Evolutionary conservation across 495 filamentous ascomycete species (phyloP), one percentile per base, ranked within the genome.

Genomic region (Aspergillus bridgeri): DNA sequence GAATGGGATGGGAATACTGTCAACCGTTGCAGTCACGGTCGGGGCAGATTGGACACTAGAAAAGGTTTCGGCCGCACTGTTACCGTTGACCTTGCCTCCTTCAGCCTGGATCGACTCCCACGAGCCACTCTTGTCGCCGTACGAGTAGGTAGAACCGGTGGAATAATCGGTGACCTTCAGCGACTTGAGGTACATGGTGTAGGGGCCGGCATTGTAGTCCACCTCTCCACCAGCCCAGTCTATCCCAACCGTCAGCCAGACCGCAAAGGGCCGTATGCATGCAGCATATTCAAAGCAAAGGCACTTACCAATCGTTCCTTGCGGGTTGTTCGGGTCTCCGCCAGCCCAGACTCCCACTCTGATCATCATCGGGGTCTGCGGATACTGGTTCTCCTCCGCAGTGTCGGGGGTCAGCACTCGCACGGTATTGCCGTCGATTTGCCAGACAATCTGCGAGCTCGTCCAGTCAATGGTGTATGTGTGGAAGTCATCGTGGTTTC

Each of bases 401-500:
- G 85, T 81, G 38, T 77, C 75, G 24, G 86, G 82, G 5, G 81
- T 76, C 19, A 95, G 77, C 1, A 83, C 86, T 43, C 91, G 86
- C 27, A 93, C 81, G 8, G 80, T 79, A 3, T 69, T 65, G 53
- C 79, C 82, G 67, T 96, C 89, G 62, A 96, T 84, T 65, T 86
- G 82, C 79, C 85, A 96, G 18, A 86, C 79, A 48, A 94, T 77
- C 48, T 78, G 71, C 19, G 83, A 80, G 57, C 83, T 79, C 2
- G 88, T 94, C 92, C 92, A 96, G 56, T 89, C 80, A 38, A 87
- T 79, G n/a, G 89, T 87, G 67, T 94, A 96, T 51, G 89, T 95
- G 71, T 94, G 88, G 69, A 85, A 89, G 51, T 77, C 75, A 17
- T 76, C 67, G 27, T 83, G 80, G 27, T 79, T 81, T 6, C 70